Evolutionary conservation across 1,284 basidiomycete genomes (phyloP).

Genomic region (Irpex rosettiformis): DNA sequence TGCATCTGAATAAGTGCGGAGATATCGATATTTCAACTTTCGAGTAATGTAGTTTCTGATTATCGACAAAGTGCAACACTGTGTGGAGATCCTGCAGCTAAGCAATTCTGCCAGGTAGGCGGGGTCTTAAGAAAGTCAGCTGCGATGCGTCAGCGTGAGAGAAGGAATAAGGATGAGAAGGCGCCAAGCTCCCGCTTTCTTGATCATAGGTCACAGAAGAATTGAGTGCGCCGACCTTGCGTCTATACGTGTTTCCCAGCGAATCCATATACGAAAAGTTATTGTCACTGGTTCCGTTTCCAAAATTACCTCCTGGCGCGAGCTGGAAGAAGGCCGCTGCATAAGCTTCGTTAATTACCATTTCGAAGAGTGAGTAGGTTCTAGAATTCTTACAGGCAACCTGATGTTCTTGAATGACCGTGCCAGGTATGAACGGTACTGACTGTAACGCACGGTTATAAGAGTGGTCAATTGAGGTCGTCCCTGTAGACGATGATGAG

Average conservation of each 20-base stretch:
- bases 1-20: not conserved
- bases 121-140: no score
- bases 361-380: no score
- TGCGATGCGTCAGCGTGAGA: not conserved
- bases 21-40: not conserved
- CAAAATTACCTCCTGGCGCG: constrained; percentile 45
- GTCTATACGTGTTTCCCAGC: constrained; percentile 58
- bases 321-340: constrained; percentile 54
- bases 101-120: no score
- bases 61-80: not conserved
- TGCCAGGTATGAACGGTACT: constrained; percentile 53
- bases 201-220: constrained; percentile 61
- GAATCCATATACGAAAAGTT: constrained; percentile 58
- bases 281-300: constrained; percentile 69
- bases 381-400: constrained; percentile 48
- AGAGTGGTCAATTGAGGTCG: constrained; percentile 59
- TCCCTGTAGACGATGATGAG: constrained; percentile 31
- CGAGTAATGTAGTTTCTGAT: not conserved
- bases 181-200: constrained; percentile 52
- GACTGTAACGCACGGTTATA: constrained; percentile 59
- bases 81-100: not conserved
- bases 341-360: no score
- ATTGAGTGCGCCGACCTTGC: constrained; percentile 55
- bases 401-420: constrained; percentile 57
- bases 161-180: constrained; percentile 4